These are phyloP conservation scores for Pleomassaria siparia DNA, from an alignment of 2,329 filamentous ascomycete genomes.

Conservation along the genomic window DNA sequence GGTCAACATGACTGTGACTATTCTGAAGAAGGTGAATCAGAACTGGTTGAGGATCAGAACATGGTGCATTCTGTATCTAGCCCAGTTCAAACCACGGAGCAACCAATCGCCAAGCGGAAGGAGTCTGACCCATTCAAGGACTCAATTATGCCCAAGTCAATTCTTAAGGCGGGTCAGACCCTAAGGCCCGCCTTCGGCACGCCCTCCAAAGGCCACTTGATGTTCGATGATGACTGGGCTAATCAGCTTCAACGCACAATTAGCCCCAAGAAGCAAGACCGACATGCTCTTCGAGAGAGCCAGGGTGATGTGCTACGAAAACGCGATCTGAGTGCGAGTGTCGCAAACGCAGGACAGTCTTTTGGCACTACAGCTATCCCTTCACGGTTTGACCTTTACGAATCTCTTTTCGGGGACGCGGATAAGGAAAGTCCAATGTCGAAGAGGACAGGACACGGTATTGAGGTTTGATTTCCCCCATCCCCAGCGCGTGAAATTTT, in stretches of 20 bases:
- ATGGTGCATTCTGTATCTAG: slow-evolving; percentile 77
- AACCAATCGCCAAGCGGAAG: slow-evolving; percentile 44
- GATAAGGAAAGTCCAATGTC: slow-evolving; percentile 50
- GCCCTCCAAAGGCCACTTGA: slow-evolving; percentile 56
- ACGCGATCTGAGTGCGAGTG: slow-evolving; percentile 40
- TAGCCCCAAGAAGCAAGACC: slow-evolving; percentile 89
- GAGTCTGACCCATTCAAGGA: slow-evolving; percentile 31
- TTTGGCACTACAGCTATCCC: slow-evolving; percentile 63
- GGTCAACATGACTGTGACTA: slow-evolving; percentile 60
- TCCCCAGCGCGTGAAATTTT: slow-evolving; percentile 41
- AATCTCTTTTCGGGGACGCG: slow-evolving; percentile 77
- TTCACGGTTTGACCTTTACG: slow-evolving; percentile 94
- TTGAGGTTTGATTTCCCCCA: slow-evolving; percentile 80
- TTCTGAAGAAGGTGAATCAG: slow-evolving; percentile 68
- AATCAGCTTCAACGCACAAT: slow-evolving; percentile 92
- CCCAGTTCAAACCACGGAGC: slow-evolving; percentile 77
- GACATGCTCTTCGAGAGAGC: slow-evolving; percentile 68
- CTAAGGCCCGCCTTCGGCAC: slow-evolving; percentile 45
- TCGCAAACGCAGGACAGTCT: slow-evolving; percentile 34
- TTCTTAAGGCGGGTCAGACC: slow-evolving; percentile 48
- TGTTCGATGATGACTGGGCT: slow-evolving; percentile 82
- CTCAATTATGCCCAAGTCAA: slow-evolving; percentile 49
- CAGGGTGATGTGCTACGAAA: slow-evolving; percentile 61
- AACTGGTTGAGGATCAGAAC: slow-evolving; percentile 68
- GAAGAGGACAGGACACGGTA: slow-evolving; percentile 62